phyloP scores from a whole-genome alignment of 1,284 basidiomycete genomes.

The Microbotryum intermedium region DNA sequence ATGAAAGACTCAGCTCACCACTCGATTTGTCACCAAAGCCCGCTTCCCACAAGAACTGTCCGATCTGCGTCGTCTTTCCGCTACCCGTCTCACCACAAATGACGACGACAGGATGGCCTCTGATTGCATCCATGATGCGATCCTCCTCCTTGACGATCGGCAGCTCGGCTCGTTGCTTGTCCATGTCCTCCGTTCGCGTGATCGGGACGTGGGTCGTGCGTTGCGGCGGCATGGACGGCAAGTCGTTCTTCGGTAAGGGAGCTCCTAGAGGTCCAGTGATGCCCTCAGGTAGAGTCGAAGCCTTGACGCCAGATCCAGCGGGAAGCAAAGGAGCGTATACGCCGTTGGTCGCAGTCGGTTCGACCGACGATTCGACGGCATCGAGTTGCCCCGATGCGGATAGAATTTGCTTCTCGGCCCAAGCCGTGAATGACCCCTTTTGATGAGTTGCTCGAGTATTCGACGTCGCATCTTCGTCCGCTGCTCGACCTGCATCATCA shows the following conservation, averaged over 20 bases:
- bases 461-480: slow-evolving; percentile 34
- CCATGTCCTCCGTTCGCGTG: slow-evolving; percentile 60
- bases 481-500: slow-evolving; percentile 29
- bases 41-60: slow-evolving; percentile 88
- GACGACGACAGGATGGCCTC: slow-evolving; percentile 68
- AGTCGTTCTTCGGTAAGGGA: slow-evolving; percentile 51
- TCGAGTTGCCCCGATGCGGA: slow-evolving; percentile 9
- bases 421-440: slow-evolving; percentile 25
- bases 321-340: slow-evolving; percentile 33
- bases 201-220: slow-evolving; percentile 53
- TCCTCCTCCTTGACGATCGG: slow-evolving; percentile 94
- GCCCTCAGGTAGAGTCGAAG: slow-evolving; percentile 59
- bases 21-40: slow-evolving; percentile 66
- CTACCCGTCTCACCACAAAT: slow-evolving; percentile 85
- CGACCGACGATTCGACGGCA: background rate
- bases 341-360: slow-evolving; percentile 12
- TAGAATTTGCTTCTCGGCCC: slow-evolving; percentile 28
- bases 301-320: slow-evolving; percentile 38
- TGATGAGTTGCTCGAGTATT: slow-evolving; percentile 10
- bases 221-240: slow-evolving; percentile 32
- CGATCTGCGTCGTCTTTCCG: slow-evolving; percentile 97
- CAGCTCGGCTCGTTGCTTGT: slow-evolving; percentile 66
- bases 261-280: slow-evolving; percentile 56
- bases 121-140: slow-evolving; percentile 80
- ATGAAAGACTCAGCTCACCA: slow-evolving; percentile 21